These are phyloP conservation scores for Eucommia ulmoides DNA, from an alignment of 257 asterid species.

Conservation along the genomic window DNA sequence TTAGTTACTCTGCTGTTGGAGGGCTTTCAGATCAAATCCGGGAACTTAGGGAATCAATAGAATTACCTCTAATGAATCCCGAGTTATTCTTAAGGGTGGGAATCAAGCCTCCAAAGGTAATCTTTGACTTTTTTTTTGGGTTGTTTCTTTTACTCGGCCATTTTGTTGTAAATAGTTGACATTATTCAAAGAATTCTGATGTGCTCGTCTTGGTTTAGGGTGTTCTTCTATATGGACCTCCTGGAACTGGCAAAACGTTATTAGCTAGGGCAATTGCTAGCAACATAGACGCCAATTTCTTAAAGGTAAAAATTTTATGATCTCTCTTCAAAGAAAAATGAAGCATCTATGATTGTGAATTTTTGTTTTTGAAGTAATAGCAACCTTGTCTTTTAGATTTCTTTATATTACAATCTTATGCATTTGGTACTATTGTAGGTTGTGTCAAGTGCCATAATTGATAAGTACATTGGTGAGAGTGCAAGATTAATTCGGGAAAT, in stretches of 20 bases:
- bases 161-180: background rate
- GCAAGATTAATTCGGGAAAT: constrained; percentile 86
- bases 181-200: background rate
- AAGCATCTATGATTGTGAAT: background rate
- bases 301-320: constrained; percentile 49
- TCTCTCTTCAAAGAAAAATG: too few species aligned
- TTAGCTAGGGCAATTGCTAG: constrained; percentile 97
- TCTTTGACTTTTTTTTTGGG: constrained; percentile 1
- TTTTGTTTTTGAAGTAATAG: background rate
- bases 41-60: constrained; percentile 90
- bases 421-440: constrained; percentile 33
- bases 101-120: constrained; percentile 90
- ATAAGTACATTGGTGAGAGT: constrained; percentile 91
- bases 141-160: constrained; percentile 2
- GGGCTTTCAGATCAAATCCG: constrained; percentile 91
- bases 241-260: constrained; percentile 97
- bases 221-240: constrained; percentile 97
- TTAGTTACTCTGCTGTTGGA: constrained; percentile 96
- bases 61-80: constrained; percentile 89
- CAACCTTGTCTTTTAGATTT: background rate
- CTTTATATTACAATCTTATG: background rate
- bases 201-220: constrained; percentile 31
- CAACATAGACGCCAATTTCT: constrained; percentile 92
- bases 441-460: constrained; percentile 92
- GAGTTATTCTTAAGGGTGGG: constrained; percentile 94